Percentiles rank a stretch among this genome's conserved stretches.
Evolutionary conservation across 2,329 filamentous ascomycete genomes (phyloP).

Genomic region (Chrysosporium keratinophilum): DNA sequence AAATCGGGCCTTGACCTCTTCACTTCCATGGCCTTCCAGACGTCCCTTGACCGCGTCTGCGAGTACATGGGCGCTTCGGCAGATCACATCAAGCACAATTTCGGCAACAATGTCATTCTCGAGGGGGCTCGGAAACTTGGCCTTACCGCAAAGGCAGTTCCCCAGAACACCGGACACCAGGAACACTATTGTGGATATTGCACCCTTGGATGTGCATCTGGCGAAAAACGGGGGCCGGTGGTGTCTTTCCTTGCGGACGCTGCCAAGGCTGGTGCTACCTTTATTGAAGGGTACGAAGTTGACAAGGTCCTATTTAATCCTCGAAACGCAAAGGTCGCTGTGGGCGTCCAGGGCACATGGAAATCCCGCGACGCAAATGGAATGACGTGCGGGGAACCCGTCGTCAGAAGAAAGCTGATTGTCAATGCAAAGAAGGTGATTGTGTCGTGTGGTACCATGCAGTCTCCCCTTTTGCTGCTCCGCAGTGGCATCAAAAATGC

Average conservation of each 20-base stretch:
- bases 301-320: slow-evolving; percentile 57
- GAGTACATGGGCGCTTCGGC: slow-evolving; percentile 64
- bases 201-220: slow-evolving; percentile 49
- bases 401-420: slow-evolving; percentile 51
- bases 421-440: slow-evolving; percentile 74
- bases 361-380: slow-evolving; percentile 56
- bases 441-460: slow-evolving; percentile 63
- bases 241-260: slow-evolving; percentile 73
- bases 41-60: slow-evolving; percentile 69
- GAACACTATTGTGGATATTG: slow-evolving; percentile 66
- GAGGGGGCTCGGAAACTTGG: slow-evolving; percentile 66
- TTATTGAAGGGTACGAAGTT: slow-evolving; percentile 72
- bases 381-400: slow-evolving; percentile 43
- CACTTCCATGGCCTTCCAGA: slow-evolving; percentile 60
- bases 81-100: slow-evolving; percentile 59
- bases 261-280: slow-evolving; percentile 62
- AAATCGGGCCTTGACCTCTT: slow-evolving; percentile 60
- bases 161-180: slow-evolving; percentile 66
- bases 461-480: slow-evolving; percentile 64
- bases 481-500: slow-evolving; percentile 71
- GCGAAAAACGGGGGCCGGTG: slow-evolving; percentile 67
- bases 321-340: slow-evolving; percentile 47
- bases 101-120: slow-evolving; percentile 59
- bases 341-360: slow-evolving; percentile 67
- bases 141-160: slow-evolving; percentile 57